These are phyloP conservation scores for Graphilbum ipis-grandicollis DNA, from an alignment of 2,329 filamentous ascomycete genomes.

Conservation along the genomic window DNA sequence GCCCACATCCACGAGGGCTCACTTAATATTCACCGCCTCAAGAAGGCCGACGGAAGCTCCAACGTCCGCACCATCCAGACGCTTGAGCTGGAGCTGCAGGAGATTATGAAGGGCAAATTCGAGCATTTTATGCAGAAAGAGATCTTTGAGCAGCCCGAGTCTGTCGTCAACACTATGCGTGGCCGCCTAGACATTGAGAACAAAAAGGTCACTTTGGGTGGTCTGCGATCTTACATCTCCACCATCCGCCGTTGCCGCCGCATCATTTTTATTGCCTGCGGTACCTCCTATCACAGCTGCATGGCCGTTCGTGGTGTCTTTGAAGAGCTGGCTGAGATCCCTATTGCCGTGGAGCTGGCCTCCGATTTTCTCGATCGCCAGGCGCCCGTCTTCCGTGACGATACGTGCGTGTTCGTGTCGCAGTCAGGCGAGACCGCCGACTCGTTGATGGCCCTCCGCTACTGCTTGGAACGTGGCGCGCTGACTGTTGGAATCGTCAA, in stretches of 20 bases:
- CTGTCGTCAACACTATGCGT: constrained; percentile 99
- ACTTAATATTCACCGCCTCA: constrained; percentile 95
- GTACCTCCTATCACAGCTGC: constrained; percentile 96
- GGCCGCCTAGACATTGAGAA: constrained; percentile 87
- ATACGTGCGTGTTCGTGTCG: constrained; percentile 97
- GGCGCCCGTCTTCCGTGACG: constrained; percentile 96
- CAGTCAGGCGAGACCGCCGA: constrained; percentile 98
- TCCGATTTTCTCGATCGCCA: constrained; percentile 96
- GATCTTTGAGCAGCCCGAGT: constrained; percentile 99
- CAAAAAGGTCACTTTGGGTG: constrained; percentile 90
- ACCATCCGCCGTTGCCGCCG: constrained; percentile 93
- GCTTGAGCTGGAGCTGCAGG: constrained; percentile 93
- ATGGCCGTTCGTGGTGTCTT: constrained; percentile 98
- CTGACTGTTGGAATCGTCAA: constrained; percentile 97
- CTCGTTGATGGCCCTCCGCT: constrained; percentile 88
- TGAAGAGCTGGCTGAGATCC: constrained; percentile 95
- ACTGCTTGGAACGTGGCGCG: constrained; percentile 94
- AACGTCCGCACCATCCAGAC: constrained; percentile 98
- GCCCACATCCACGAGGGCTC: constrained; percentile 98
- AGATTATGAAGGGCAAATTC: constrained; percentile 99
- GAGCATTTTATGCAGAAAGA: constrained; percentile 99
- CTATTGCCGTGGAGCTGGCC: constrained; percentile 88
- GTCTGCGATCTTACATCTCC: constrained; percentile 85
- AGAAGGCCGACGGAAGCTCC: constrained; percentile 90
- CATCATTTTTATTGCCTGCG: constrained; percentile 98